Percentiles rank a stretch among this genome's conserved stretches.
phyloP scores from a whole-genome alignment of 441 rosid species.

The California macrophylla region DNA sequence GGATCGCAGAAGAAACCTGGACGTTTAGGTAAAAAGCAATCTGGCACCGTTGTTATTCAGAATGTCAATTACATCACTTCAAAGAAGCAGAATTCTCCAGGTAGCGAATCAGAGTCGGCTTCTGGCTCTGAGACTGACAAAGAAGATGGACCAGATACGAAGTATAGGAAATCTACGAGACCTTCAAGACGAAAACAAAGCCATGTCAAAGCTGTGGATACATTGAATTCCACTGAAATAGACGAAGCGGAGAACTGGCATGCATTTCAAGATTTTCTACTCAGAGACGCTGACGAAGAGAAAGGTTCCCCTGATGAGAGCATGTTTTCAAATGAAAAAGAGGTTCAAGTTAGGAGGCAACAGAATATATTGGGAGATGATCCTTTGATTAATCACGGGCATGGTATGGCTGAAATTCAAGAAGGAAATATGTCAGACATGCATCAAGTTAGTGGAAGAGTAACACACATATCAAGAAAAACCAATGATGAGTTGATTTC shows the following conservation, averaged over 20 bases:
- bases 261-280: conserved; percentile 70
- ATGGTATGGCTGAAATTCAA: conserved; percentile 32
- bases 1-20: conserved; percentile 29
- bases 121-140: conserved; percentile 45
- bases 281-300: conserved; percentile 68
- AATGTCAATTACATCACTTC: conserved; percentile 76
- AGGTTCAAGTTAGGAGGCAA: conserved; percentile 39
- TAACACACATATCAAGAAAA: conserved; percentile 33
- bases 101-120: conserved; percentile 41
- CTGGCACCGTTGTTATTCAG: conserved; percentile 73
- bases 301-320: conserved; percentile 33
- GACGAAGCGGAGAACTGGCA: conserved; percentile 62
- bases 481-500: conserved; percentile 50
- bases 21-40: conserved; percentile 51
- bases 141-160: conserved; percentile 28
- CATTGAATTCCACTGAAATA: conserved; percentile 24
- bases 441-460: conserved; percentile 36
- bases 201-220: conserved; percentile 19
- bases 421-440: conserved; percentile 37
- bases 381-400: conserved; percentile 44
- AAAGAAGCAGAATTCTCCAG: conserved; percentile 52
- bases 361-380: conserved; percentile 41
- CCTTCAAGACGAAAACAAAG: conserved; percentile 31
- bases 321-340: conserved; percentile 59
- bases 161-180: conserved; percentile 21